phyloP scores from a whole-genome alignment of 2,329 filamentous ascomycete genomes.

The Diplocarpon mali region DNA sequence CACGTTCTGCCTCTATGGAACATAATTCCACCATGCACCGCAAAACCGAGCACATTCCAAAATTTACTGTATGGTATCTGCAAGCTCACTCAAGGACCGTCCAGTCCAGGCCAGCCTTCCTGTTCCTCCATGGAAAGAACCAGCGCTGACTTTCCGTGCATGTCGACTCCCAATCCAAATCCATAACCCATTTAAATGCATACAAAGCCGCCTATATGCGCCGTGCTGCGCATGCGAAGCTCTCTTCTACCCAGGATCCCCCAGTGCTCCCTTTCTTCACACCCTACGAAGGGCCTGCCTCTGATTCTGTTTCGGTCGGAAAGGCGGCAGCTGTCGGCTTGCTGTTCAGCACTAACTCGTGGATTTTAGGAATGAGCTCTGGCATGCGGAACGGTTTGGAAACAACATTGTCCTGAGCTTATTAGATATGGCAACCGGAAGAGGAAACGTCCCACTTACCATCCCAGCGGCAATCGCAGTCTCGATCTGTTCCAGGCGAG shows the following conservation, averaged over 20 bases:
- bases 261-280: not conserved
- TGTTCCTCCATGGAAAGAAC: too few relatives aligned
- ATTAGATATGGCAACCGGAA: constrained; percentile 12
- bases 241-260: not conserved
- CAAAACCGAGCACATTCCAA: too few relatives aligned
- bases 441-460: constrained; percentile 34
- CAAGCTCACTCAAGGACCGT: too few relatives aligned
- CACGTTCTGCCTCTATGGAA: too few relatives aligned
- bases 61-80: too few relatives aligned
- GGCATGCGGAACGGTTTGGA: constrained; percentile 70
- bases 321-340: not conserved
- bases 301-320: not conserved
- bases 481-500: constrained; percentile 61
- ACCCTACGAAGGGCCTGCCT: not conserved
- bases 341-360: constrained; percentile 30
- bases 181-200: not conserved
- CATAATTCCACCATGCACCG: too few relatives aligned
- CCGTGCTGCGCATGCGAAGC: not conserved
- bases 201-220: not conserved
- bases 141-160: too few relatives aligned
- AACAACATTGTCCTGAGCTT: constrained; percentile 56
- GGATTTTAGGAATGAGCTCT: constrained; percentile 58
- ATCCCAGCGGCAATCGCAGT: constrained; percentile 63
- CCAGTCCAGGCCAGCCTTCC: too few relatives aligned
- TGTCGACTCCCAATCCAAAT: too few relatives aligned